Conservation (phyloP, 768 basidiomycete genomes). For the Suillus americanus region DNA sequence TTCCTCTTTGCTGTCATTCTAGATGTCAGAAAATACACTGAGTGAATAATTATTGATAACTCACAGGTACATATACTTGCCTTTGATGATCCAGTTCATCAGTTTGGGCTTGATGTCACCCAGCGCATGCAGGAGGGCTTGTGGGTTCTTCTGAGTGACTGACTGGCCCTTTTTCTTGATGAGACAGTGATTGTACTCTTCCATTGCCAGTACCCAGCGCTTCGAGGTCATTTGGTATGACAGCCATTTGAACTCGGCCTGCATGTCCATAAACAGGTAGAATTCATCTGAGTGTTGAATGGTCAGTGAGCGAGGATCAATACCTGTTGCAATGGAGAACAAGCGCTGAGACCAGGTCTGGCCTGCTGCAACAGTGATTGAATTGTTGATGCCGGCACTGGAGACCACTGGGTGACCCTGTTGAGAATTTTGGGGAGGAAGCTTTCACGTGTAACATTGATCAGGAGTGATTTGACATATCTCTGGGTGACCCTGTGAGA, state of each 20-base stretch:
- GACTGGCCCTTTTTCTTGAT: neutral
- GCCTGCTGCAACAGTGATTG: too few relatives aligned
- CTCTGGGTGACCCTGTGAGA: too few relatives aligned
- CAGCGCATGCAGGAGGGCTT: conserved; percentile 12
- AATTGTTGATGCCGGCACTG: too few relatives aligned
- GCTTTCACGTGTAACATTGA: too few relatives aligned
- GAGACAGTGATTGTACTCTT: conserved; percentile 12
- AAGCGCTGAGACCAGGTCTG: neutral
- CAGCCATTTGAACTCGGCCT: too few relatives aligned
- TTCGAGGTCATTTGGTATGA: conserved; percentile 18
- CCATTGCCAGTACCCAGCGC: conserved; percentile 12
- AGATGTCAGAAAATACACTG: neutral
- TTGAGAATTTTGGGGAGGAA: too few relatives aligned
- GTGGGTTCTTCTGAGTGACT: conserved; percentile 12
- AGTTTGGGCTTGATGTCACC: conserved; percentile 14
- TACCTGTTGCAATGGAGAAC: conserved; percentile 2
- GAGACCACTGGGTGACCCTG: too few relatives aligned
- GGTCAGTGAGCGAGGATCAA: conserved; percentile 7
- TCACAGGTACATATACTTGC: conserved; percentile 15
- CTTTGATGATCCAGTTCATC: conserved; percentile 7
- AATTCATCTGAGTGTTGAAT: conserved; percentile 11
- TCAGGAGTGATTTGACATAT: too few relatives aligned
- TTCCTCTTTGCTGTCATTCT: neutral
- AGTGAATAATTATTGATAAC: too few relatives aligned
- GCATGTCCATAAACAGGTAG: conserved; percentile 19